Evolutionary conservation across 2,329 filamentous ascomycete genomes (phyloP).

Genomic region (Venturia asperata): DNA sequence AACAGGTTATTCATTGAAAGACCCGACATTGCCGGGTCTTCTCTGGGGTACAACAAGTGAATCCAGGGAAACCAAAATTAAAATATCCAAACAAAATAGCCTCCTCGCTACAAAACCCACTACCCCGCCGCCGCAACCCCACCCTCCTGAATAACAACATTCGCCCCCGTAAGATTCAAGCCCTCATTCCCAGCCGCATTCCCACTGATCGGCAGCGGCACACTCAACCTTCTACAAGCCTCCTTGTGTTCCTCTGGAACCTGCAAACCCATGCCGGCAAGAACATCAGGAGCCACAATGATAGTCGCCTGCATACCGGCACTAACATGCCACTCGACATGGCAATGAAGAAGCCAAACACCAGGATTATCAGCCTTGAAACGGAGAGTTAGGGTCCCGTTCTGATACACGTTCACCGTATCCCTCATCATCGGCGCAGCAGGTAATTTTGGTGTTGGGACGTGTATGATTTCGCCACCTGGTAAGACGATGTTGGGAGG

Average conservation of each 20-base stretch:
- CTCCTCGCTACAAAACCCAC: no score
- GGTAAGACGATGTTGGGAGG: neutral
- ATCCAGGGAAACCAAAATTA: no score
- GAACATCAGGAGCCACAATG: conserved; percentile 45
- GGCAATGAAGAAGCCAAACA: conserved; percentile 26
- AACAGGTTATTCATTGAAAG: no score
- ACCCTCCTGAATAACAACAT: neutral
- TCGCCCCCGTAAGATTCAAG: conserved; percentile 12
- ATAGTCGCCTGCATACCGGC: conserved; percentile 38
- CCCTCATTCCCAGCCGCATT: conserved; percentile 68
- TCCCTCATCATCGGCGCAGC: conserved; percentile 45
- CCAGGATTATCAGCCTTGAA: conserved; percentile 50
- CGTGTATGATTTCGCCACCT: neutral
- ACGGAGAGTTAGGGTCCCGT: conserved; percentile 50
- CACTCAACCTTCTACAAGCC: conserved; percentile 46
- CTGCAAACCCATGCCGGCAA: conserved; percentile 50
- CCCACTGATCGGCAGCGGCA: conserved; percentile 50
- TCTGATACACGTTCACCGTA: conserved; percentile 46
- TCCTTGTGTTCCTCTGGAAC: conserved; percentile 52
- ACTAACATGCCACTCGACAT: conserved; percentile 33
- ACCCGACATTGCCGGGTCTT: no score
- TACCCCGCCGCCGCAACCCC: neutral
- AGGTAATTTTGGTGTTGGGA: conserved; percentile 25
- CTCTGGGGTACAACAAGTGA: no score
- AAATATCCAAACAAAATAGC: no score